Base-by-base conservation (phyloP, 495 filamentous ascomycete genomes). In the Poronia punctata region DNA sequence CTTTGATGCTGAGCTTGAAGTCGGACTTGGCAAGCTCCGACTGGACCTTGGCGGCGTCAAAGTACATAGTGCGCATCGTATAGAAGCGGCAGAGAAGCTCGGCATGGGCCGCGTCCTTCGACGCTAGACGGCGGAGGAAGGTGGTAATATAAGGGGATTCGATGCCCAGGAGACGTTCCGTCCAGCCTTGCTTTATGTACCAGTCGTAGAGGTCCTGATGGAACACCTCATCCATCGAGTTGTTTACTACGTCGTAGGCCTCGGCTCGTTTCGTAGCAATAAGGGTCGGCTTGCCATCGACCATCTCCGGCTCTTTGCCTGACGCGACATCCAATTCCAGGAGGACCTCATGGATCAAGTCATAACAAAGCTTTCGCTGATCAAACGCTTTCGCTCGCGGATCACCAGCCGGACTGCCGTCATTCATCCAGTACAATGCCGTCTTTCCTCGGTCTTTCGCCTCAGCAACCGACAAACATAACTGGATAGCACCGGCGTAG, bases 181-280 rank as follows among this genome's bases (percentile, higher is more conserved):
- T 80, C 77, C 84, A 86, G 24, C 82, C 80, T 54, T 88, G 81
- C 23, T 71, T 61, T 28, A 95, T 74, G 59, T 97, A 96, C 93
- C 93, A 99, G 44, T 96, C 92, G 56, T 96, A 99, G 36, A 99
- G 71, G 48, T 87, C 82, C 19, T 85, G 90, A 59, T 97, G 78
- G 64, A 97, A 99, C 1, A 95, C 80, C 49, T 95, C 86, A 49
- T 99, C 92, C 7, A 75, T 70, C 0, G 89, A 95, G 32, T 71
- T 77, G 53, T 92, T 82, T 53, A 97, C 83, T 0, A 93, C 80
- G 32, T 74, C 74, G 61, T 95, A 93, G 0, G 92, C 89, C 62
- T 99, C 92, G 38, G 74, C 75, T 45, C 83, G 76, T 45, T 90
- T 83, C 24, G 80, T 88, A 5, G 82, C 82, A 26, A 80, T 74